Evolutionary conservation across 345 rosid genomes (phyloP), one percentile per base, ranked within the genome.

Genomic region (Draba incana): DNA sequence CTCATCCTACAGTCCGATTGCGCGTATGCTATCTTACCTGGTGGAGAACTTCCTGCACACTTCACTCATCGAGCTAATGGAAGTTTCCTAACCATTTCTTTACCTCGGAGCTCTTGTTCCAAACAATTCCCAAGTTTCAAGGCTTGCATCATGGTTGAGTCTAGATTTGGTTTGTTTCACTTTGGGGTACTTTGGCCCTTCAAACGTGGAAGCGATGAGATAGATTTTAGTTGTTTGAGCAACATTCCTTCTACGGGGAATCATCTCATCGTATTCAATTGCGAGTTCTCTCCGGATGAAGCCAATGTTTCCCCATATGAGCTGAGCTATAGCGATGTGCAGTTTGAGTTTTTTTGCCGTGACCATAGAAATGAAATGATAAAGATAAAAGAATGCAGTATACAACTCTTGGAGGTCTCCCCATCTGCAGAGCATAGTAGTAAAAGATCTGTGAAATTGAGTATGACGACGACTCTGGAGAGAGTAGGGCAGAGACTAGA

Each of bases 11-110:
- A 3, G 2, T 57, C 62, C 37, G 15, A 16, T 10, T 57, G 62
- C 6, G 44, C 45, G 0, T 57, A 57, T 55, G 60, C 60, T 9
- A 55, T 56, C 61, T 56, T 56, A 35, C 61, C 61, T 1, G 44
- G 61, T 37, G 28, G 6, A 35, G 14, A 56, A 35, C 0, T 56
- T 35, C 44, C 61, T 56, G 14, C 44, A 35, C 6, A 56, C 16
- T 56, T 56, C 28, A 56, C 61, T 56, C 44, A 37, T 10, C 61
- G 61, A 4, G 44, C 8, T 31, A 41, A n/a, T 54, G 41, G 24
- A 7, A 54, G 0, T 31, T 54, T 56, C 44, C 61, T 56, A 56
- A 35, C 28, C 28, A 1, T 56, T 2, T 35, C 44, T 16, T 35
- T 56, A 16, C 45, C 61, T 55, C 43, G 10, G 43, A 35, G 3